Percentiles rank a stretch among this genome's conserved stretches.
Evolutionary conservation across 2,329 filamentous ascomycete species (phyloP).

Genomic region (Talaromyces funiculosus): DNA sequence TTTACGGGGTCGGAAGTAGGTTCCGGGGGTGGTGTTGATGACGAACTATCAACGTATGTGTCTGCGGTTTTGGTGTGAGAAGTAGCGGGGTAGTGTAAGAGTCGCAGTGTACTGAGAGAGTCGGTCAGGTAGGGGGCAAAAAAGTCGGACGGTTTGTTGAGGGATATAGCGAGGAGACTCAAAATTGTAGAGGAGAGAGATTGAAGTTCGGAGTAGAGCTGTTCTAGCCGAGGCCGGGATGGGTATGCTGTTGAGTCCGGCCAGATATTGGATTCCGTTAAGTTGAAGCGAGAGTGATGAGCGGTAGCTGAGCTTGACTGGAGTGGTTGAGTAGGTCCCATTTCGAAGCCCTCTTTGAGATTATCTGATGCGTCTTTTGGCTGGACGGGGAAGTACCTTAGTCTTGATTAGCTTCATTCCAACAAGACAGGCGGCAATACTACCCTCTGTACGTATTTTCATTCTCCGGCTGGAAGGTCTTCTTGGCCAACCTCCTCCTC

Average conservation of each 20-base stretch:
- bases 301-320: slow-evolving; percentile 6
- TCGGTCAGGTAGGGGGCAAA: slow-evolving; percentile 39
- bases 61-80: not conserved
- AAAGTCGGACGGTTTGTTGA: slow-evolving; percentile 34
- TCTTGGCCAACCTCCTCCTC: slow-evolving; percentile 41
- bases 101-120: slow-evolving; percentile 41
- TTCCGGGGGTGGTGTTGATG: slow-evolving; percentile 6
- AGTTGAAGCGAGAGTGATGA: slow-evolving; percentile 27
- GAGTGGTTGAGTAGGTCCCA: slow-evolving; percentile 29
- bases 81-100: slow-evolving; percentile 40
- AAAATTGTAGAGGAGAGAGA: slow-evolving; percentile 34
- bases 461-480: slow-evolving; percentile 36
- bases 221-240: slow-evolving; percentile 29
- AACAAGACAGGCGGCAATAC: not conserved
- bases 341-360: slow-evolving; percentile 45
- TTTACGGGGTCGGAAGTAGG: slow-evolving; percentile 14
- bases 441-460: slow-evolving; percentile 43
- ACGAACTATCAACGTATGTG: not conserved
- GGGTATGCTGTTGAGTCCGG: slow-evolving; percentile 21
- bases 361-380: slow-evolving; percentile 35
- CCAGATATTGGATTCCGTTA: slow-evolving; percentile 41
- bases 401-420: not conserved
- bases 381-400: slow-evolving; percentile 43
- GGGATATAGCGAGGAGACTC: slow-evolving; percentile 35
- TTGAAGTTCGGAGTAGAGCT: slow-evolving; percentile 37